Conservation (phyloP, 2,329 filamentous ascomycete species). For the Exophiala spinifera region DNA sequence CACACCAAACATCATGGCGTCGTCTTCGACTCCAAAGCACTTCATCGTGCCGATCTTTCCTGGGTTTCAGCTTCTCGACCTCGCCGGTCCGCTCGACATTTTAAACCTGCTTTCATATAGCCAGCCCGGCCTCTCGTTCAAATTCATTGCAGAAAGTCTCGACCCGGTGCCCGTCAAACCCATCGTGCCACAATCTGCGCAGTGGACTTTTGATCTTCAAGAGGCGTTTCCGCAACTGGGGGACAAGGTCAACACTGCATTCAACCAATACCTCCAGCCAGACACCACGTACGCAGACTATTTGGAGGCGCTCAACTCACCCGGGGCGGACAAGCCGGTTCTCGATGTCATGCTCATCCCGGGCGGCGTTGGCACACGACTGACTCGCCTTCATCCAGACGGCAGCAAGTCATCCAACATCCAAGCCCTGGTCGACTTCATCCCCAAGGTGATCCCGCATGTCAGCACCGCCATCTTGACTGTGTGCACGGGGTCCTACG, state of each 20-base stretch:
- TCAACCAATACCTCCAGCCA: conserved; percentile 43
- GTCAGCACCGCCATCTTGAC: conserved; percentile 47
- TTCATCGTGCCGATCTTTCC: conserved; percentile 35
- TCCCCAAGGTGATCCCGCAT: conserved; percentile 14
- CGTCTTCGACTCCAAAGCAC: conserved; percentile 9
- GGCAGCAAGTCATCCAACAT: conserved; percentile 18
- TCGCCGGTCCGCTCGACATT: conserved; percentile 48
- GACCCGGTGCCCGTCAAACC: conserved; percentile 35
- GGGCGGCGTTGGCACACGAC: conserved; percentile 54
- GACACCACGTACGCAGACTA: conserved; percentile 46
- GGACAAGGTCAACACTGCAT: conserved; percentile 24
- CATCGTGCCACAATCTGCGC: conserved; percentile 13
- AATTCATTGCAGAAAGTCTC: conserved; percentile 31
- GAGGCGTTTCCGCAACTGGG: conserved; percentile 18
- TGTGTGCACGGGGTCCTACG: conserved; percentile 63
- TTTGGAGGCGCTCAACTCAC: conserved; percentile 3
- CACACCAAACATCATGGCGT: too few species aligned
- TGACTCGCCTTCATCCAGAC: conserved; percentile 20
- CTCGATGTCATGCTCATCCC: conserved; percentile 63
- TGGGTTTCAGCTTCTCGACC: conserved; percentile 43
- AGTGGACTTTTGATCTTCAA: conserved; percentile 23
- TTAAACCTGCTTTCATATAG: conserved; percentile 36
- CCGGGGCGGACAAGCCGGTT: background rate
- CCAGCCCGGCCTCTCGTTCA: conserved; percentile 30
- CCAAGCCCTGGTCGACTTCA: conserved; percentile 20